Conservation (phyloP, 345 rosid genomes). For the Streptanthus diversifolius region DNA sequence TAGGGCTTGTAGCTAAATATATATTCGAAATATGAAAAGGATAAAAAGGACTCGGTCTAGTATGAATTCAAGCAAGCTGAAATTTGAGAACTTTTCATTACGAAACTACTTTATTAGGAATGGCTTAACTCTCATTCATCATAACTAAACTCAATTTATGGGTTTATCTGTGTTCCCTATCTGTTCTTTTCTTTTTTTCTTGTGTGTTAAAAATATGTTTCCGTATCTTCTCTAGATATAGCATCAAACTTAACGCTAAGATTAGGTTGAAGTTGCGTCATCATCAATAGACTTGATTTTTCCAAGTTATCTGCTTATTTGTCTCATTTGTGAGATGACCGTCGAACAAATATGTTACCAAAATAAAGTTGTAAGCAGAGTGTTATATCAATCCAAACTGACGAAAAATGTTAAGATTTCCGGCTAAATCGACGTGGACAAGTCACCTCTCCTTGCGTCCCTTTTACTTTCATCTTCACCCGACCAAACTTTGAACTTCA, state of each 20-base stretch:
- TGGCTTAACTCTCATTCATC: background rate
- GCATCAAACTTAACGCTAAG: background rate
- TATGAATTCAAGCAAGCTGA: too few relatives aligned
- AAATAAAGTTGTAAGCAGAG: background rate
- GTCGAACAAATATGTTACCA: background rate
- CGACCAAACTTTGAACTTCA: slow-evolving; percentile 26
- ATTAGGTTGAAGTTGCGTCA: slow-evolving; percentile 25
- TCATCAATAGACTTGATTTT: slow-evolving; percentile 19
- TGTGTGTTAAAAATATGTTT: background rate
- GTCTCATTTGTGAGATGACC: slow-evolving; percentile 30
- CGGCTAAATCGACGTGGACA: slow-evolving; percentile 29
- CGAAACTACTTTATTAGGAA: background rate
- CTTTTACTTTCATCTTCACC: slow-evolving; percentile 33
- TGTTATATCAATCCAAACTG: background rate
- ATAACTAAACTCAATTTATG: background rate
- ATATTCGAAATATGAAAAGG: too few relatives aligned
- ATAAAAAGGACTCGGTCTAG: too few relatives aligned
- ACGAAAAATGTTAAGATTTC: background rate
- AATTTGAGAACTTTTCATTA: too few relatives aligned
- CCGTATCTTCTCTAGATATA: background rate
- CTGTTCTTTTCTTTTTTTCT: background rate
- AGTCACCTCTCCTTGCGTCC: slow-evolving; percentile 35
- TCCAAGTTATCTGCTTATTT: slow-evolving; percentile 14
- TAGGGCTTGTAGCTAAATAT: too few relatives aligned
- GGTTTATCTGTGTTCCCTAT: background rate